A percentile compares a stretch with the other conserved stretches of the same genome.
These are phyloP conservation scores for Neonectria ditissima DNA, from an alignment of 2,329 filamentous ascomycete species.

Conservation along the genomic window DNA sequence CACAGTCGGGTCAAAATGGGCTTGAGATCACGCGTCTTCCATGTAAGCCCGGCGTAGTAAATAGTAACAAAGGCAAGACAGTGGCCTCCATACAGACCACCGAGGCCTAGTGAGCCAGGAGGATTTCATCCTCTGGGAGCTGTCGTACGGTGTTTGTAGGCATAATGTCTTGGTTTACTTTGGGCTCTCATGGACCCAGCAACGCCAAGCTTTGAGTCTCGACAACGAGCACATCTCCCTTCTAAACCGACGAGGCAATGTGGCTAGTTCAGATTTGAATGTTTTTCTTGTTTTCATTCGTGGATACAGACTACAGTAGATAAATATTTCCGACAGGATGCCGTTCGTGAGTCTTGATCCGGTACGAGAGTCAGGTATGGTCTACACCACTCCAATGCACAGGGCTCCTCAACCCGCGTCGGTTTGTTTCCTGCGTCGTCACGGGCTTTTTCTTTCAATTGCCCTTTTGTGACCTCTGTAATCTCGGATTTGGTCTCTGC, in stretches of 20 bases:
- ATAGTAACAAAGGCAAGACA: not conserved
- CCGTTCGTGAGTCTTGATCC: not conserved
- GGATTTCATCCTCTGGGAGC: not conserved
- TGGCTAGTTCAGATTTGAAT: not conserved
- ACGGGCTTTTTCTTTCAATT: not conserved
- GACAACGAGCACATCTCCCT: conserved; percentile 1
- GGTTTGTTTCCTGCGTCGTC: not conserved
- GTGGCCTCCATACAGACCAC: too few relatives aligned
- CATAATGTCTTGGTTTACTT: not conserved
- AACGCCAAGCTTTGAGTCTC: not conserved
- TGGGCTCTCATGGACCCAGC: not conserved
- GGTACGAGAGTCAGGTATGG: not conserved
- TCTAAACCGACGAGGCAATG: not conserved
- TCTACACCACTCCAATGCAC: not conserved
- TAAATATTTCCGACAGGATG: conserved; percentile 20
- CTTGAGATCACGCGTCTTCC: not conserved
- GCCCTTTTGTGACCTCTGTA: not conserved
- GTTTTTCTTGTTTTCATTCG: conserved; percentile 6
- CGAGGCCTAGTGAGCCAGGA: not conserved
- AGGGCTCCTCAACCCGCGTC: not conserved
- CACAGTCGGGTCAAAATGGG: not conserved
- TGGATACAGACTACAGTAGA: conserved; percentile 21
- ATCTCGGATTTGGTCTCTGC: not conserved
- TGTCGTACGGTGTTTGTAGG: not conserved
- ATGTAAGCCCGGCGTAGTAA: not conserved